Evolutionary conservation across 805 yeast species (phyloP).

Genomic region (Candida xyloterini): DNA sequence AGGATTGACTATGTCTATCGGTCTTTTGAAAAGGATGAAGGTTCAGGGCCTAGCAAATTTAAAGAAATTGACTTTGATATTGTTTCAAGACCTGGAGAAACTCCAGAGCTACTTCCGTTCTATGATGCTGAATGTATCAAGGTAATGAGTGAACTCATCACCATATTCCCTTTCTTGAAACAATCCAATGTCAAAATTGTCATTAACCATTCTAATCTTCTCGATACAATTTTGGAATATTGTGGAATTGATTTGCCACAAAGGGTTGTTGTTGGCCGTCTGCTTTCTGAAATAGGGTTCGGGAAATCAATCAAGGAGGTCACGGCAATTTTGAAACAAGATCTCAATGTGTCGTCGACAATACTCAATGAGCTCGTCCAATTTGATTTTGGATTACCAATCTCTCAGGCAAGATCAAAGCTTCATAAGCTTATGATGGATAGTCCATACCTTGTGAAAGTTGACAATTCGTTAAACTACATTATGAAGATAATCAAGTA

Average conservation of each 20-base stretch:
- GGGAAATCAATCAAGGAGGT: slow-evolving; percentile 63
- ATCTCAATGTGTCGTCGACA: slow-evolving; percentile 75
- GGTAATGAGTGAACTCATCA: slow-evolving; percentile 71
- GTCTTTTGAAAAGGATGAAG: slow-evolving; percentile 51
- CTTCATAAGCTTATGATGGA: slow-evolving; percentile 72
- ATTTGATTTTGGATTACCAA: slow-evolving; percentile 73
- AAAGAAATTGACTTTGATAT: slow-evolving; percentile 88
- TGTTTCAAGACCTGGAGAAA: slow-evolving; percentile 39
- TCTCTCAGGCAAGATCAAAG: slow-evolving; percentile 60
- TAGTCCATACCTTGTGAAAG: slow-evolving; percentile 56
- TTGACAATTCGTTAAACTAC: slow-evolving; percentile 63
- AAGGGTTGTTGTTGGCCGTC: slow-evolving; percentile 60
- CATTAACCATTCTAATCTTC: slow-evolving; percentile 76
- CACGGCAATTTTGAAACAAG: slow-evolving; percentile 46
- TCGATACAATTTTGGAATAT: slow-evolving; percentile 74
- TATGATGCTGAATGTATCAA: slow-evolving; percentile 89
- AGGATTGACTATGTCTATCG: slow-evolving; percentile 82
- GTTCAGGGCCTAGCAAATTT: slow-evolving; percentile 73
- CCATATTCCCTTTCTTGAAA: slow-evolving; percentile 64
- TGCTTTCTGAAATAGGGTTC: slow-evolving; percentile 74
- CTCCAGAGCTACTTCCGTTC: slow-evolving; percentile 38
- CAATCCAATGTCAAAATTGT: slow-evolving; percentile 54
- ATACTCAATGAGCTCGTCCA: slow-evolving; percentile 75
- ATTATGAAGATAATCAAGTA: slow-evolving; percentile 56
- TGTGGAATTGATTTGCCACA: slow-evolving; percentile 79